phyloP scores from a whole-genome alignment of 106 monocot genomes.

The Narthecium ossifragum region DNA sequence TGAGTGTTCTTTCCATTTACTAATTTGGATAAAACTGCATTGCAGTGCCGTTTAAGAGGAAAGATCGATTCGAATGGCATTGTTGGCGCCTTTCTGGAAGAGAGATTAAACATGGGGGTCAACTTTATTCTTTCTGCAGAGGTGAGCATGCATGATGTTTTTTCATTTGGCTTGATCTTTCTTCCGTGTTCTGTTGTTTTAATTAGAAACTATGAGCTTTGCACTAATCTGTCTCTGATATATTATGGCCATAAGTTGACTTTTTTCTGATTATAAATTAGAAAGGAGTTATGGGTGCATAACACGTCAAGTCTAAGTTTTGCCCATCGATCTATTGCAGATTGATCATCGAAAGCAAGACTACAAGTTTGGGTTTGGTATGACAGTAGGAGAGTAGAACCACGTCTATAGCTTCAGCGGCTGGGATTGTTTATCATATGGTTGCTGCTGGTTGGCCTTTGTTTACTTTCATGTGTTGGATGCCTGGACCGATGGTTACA shows the following conservation, averaged over 20 bases:
- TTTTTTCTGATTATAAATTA: too few relatives aligned
- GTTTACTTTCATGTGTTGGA: background rate
- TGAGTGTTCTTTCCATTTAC: background rate
- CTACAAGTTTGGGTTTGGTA: constrained; percentile 96
- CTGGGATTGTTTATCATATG: background rate
- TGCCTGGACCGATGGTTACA: background rate
- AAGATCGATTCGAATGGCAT: constrained; percentile 89
- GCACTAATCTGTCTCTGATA: too few relatives aligned
- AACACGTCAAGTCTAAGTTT: too few relatives aligned
- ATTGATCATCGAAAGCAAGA: constrained; percentile 92
- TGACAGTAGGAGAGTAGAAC: constrained; percentile 86
- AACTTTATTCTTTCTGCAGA: constrained; percentile 96
- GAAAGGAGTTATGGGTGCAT: too few relatives aligned
- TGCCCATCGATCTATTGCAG: constrained; percentile 27
- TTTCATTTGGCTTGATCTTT: background rate
- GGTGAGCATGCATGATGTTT: constrained; percentile 28
- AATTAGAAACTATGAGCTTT: too few relatives aligned
- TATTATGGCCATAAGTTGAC: too few relatives aligned
- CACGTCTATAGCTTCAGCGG: background rate
- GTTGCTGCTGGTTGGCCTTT: background rate
- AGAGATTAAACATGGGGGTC: constrained; percentile 93
- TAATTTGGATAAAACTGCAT: constrained; percentile 1
- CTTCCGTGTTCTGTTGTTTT: background rate
- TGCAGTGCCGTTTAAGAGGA: constrained; percentile 90
- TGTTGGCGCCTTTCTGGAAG: constrained; percentile 84